Base-by-base conservation (phyloP, 352 stramenopile species). In the Phytophthora citricola region DNA sequence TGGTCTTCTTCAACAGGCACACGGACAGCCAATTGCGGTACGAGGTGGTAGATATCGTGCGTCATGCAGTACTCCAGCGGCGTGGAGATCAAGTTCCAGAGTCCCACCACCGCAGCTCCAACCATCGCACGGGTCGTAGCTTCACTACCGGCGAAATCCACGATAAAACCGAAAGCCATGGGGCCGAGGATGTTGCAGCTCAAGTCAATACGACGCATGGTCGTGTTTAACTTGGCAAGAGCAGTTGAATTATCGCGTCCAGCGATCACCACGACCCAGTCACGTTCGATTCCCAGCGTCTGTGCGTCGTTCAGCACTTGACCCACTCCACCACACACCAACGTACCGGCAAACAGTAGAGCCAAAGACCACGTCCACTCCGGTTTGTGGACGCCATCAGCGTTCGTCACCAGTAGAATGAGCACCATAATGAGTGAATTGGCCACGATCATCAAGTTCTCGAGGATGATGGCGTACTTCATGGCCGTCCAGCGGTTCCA, bases 251-350 rank as follows among this genome's bases (percentile, higher is more conserved):
- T 71, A 22, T 88, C 63, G 2, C 70, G 64, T 1, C 71, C 75
- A 5, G 86, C 70, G 24, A 96, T 78, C 1, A 95, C 85, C n/a
- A 95, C 88, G 20, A 96, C 86, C 89, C 89, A 97, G 58, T 97
- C 89, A 26, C 87, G 85, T 56, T 97, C 86, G 31, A 97, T 77
- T 3, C 81, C 88, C 6, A 94, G 56, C 6, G 87, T 93, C 63
- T 92, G 80, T 10, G 85, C 85, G 36, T 91, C 80, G 48, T 90
- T 93, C 4, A 92, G 79, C 26, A 94, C 73, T 53, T 93, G 84
- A 5, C 86, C 86, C 26, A 91, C 49, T 31, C 84, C 85, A 11
- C 88, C 88, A 38, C 86, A 87, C 17, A 94, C 58, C 2, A 93
- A 52, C 1, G 74, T 89, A 11, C 77, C 57, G 0, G 56, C 41